A percentile compares a stretch with the other conserved stretches of the same genome.
phyloP scores from a whole-genome alignment of 495 filamentous ascomycete genomes.

The Hypoxylon crocopeplum region DNA sequence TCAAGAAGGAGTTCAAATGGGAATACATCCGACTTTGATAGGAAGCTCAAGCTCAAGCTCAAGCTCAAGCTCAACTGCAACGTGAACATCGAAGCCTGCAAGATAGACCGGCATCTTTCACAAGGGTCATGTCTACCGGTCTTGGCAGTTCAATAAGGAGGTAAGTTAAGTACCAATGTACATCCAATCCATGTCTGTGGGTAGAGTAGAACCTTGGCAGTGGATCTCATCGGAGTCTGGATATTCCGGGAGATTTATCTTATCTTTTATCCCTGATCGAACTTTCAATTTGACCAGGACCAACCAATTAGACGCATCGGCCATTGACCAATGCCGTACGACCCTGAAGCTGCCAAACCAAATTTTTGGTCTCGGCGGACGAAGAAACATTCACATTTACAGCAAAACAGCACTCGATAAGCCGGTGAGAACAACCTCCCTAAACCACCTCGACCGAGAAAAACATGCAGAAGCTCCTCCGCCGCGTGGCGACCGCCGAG shows the following conservation, averaged over 20 bases:
- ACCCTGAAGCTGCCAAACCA: not conserved
- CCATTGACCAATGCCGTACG: not conserved
- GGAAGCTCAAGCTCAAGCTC: constrained; percentile 22
- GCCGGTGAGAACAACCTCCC: not conserved
- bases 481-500: constrained; percentile 70
- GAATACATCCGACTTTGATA: constrained; percentile 7
- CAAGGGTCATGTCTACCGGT: not conserved
- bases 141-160: too few relatives aligned
- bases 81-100: too few relatives aligned
- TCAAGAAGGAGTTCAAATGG: too few relatives aligned
- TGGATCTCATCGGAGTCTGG: constrained; percentile 18
- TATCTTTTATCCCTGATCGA: too few relatives aligned
- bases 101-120: constrained; percentile 3
- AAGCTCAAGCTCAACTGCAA: too few relatives aligned
- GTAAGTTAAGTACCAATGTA: too few relatives aligned
- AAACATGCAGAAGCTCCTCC: constrained; percentile 77
- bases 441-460: not conserved
- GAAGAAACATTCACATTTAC: too few relatives aligned
- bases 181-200: too few relatives aligned
- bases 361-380: constrained; percentile 2
- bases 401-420: constrained; percentile 1
- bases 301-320: constrained; percentile 7
- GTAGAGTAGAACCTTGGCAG: too few relatives aligned
- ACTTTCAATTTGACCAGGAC: constrained; percentile 3
- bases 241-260: constrained; percentile 22